Percentiles rank a stretch among this genome's conserved stretches.
Evolutionary conservation across 164 flowering plant genomes (phyloP).

Genomic region (Vitis rotundifolia): DNA sequence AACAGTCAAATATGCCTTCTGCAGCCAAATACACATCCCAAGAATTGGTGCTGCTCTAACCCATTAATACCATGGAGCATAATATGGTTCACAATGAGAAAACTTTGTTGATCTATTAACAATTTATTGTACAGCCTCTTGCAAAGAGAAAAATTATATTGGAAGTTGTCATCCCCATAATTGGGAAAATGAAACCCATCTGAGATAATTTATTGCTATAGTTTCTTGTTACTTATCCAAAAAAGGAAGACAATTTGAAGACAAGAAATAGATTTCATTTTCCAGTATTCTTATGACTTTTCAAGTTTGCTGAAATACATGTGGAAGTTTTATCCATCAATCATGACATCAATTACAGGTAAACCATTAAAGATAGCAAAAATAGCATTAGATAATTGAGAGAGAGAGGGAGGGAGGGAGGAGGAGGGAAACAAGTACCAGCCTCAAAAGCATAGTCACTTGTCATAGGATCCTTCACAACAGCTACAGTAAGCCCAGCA

Average conservation of each 20-base stretch:
- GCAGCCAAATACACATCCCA: neutral
- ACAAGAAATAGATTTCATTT: neutral
- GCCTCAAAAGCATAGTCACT: constrained; percentile 98
- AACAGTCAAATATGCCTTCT: neutral
- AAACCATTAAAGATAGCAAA: neutral
- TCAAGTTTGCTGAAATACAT: neutral
- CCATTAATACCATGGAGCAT: neutral
- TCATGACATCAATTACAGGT: neutral
- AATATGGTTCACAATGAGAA: too few relatives aligned
- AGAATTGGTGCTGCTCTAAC: neutral
- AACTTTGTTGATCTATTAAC: too few relatives aligned
- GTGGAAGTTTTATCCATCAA: neutral
- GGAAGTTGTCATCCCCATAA: too few relatives aligned
- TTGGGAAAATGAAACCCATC: too few relatives aligned
- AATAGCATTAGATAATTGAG: neutral
- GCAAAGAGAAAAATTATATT: too few relatives aligned
- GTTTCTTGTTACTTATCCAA: too few relatives aligned
- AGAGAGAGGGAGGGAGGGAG: neutral
- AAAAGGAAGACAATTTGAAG: too few relatives aligned
- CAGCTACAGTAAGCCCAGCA: constrained; percentile 99
- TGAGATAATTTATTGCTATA: too few relatives aligned
- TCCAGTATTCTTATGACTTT: neutral
- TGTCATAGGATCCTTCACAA: constrained; percentile 90
- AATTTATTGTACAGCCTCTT: too few relatives aligned
- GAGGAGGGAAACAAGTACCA: constrained; percentile 43